Conservation (phyloP, 768 basidiomycete species). For the Boletus coccyginus region DNA sequence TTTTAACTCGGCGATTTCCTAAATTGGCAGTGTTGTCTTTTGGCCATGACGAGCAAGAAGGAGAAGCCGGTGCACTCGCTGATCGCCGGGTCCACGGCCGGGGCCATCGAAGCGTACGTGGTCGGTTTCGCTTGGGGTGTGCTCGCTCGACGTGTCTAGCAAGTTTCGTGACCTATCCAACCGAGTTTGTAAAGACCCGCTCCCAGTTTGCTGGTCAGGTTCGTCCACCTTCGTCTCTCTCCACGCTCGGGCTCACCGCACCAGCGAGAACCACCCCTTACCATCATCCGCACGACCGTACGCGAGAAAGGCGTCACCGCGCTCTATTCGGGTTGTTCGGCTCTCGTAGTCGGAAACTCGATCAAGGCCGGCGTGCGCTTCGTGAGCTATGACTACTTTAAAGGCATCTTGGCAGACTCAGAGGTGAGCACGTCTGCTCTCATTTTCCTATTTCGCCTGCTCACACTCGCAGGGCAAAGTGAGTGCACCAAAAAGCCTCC, state of each 20-base stretch:
- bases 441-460: not conserved
- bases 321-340: slow-evolving; percentile 90
- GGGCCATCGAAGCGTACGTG: slow-evolving; percentile 87
- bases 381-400: slow-evolving; percentile 92
- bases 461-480: slow-evolving; percentile 73
- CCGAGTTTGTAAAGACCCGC: slow-evolving; percentile 91
- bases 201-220: slow-evolving; percentile 88
- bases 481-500: slow-evolving; percentile 76
- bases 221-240: slow-evolving; percentile 3
- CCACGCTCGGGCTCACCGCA: not conserved
- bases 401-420: slow-evolving; percentile 73
- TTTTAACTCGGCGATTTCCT: not conserved
- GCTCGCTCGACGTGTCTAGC: slow-evolving; percentile 35
- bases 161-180: slow-evolving; percentile 84
- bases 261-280: slow-evolving; percentile 66
- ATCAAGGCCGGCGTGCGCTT: slow-evolving; percentile 96
- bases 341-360: slow-evolving; percentile 88
- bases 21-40: not conserved
- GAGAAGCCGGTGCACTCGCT: slow-evolving; percentile 87
- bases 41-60: slow-evolving; percentile 49
- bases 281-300: slow-evolving; percentile 74
- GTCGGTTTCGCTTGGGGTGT: not conserved
- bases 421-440: slow-evolving; percentile 50
- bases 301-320: slow-evolving; percentile 73
- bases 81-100: slow-evolving; percentile 89